Percentiles rank a stretch among this genome's conserved stretches.
Evolutionary conservation across 176 grass and related monocot genomes (phyloP).

Genomic region (Melocanna baccifera): DNA sequence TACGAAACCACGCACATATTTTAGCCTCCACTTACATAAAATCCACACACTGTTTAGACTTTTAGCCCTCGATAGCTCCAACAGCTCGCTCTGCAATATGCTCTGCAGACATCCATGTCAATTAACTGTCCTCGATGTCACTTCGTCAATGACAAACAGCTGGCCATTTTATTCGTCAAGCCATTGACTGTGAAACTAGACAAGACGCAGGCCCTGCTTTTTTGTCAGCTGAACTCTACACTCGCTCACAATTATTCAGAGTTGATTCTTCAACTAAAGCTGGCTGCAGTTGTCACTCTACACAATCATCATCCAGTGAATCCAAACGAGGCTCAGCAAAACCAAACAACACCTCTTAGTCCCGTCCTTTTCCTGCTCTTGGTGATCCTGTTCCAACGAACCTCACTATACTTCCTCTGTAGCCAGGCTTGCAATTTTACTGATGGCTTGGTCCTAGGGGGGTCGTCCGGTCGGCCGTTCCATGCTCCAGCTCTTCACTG

Average conservation of each 20-base stretch:
- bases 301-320: neutral
- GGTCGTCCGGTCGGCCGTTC: neutral
- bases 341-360: neutral
- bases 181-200: constrained; percentile 19
- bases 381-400: neutral
- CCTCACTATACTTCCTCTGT: neutral
- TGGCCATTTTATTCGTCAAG: constrained; percentile 31
- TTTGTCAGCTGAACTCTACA: neutral
- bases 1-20: neutral
- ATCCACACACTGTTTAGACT: neutral
- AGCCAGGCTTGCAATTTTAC: neutral
- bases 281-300: constrained; percentile 8
- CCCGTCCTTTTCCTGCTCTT: neutral
- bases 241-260: neutral
- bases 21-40: neutral
- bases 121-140: neutral
- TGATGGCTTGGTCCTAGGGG: neutral
- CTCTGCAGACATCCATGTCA: neutral
- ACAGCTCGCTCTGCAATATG: neutral
- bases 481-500: constrained; percentile 5
- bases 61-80: neutral
- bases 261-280: constrained; percentile 12
- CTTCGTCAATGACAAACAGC: neutral
- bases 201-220: neutral
- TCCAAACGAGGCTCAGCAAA: neutral